Percentiles rank a stretch among this genome's conserved stretches.
These are phyloP conservation scores for Pleoardoris graminearum DNA, from an alignment of 2,329 filamentous ascomycete genomes.

Conservation along the genomic window DNA sequence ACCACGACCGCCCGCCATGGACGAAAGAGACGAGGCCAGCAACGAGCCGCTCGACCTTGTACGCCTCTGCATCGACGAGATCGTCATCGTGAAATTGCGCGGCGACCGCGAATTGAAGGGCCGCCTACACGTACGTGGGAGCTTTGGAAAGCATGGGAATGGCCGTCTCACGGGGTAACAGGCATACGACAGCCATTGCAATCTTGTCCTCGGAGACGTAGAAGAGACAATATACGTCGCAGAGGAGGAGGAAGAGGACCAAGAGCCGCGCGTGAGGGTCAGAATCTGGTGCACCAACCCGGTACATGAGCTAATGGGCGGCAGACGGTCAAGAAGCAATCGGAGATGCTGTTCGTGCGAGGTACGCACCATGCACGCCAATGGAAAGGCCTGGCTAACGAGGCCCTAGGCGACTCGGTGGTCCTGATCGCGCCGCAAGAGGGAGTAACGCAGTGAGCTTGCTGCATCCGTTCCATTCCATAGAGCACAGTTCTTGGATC, in stretches of 20 bases:
- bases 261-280: conserved; percentile 52
- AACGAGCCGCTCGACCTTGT: conserved; percentile 95
- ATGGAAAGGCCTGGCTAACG: background rate
- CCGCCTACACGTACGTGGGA: conserved; percentile 74
- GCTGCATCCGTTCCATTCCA: conserved; percentile 5
- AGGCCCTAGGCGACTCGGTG: conserved; percentile 53
- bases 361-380: conserved; percentile 55
- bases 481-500: conserved; percentile 10
- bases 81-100: conserved; percentile 95
- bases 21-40: conserved; percentile 72
- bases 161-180: conserved; percentile 46
- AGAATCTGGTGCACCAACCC: background rate
- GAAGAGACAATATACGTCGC: conserved; percentile 96
- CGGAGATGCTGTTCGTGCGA: conserved; percentile 98
- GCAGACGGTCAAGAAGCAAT: conserved; percentile 92
- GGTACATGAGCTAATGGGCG: conserved; percentile 3
- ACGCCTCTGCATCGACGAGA: conserved; percentile 89
- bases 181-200: conserved; percentile 99
- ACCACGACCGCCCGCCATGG: conserved; percentile 61
- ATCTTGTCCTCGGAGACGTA: conserved; percentile 91
- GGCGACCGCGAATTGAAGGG: conserved; percentile 96
- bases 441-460: conserved; percentile 32
- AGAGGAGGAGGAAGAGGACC: conserved; percentile 82
- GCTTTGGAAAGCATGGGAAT: background rate
- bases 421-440: conserved; percentile 52